Evolutionary conservation across 371 early-diverging fungal species (phyloP).

Genomic region (Nematocida sp.): DNA sequence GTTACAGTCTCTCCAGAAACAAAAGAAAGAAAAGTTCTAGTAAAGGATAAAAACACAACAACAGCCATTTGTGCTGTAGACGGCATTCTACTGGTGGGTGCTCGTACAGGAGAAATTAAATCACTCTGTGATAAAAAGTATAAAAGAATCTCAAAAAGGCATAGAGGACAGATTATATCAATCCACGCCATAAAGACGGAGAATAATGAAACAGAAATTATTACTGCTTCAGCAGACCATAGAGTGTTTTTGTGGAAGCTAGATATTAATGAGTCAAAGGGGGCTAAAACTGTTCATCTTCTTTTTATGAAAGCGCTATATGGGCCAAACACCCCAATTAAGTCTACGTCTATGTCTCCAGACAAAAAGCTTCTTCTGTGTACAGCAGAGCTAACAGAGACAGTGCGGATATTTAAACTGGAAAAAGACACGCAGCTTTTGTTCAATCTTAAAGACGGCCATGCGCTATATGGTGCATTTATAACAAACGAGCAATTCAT

Average conservation of each 20-base stretch:
- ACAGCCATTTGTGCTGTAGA: constrained; percentile 11
- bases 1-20: neutral
- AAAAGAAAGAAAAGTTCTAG: constrained; percentile 16
- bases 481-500: neutral
- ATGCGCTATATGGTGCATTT: constrained; percentile 9
- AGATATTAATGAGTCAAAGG: neutral
- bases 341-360: constrained; percentile 7
- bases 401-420: constrained; percentile 25
- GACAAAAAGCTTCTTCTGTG: constrained; percentile 32
- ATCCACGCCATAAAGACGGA: constrained; percentile 2
- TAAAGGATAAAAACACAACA: constrained; percentile 4
- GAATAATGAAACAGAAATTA: constrained; percentile 31
- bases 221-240: constrained; percentile 26
- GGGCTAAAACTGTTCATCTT: neutral
- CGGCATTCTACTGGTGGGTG: constrained; percentile 29
- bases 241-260: constrained; percentile 43
- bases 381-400: constrained; percentile 39
- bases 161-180: constrained; percentile 4
- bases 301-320: constrained; percentile 47
- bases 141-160: constrained; percentile 20
- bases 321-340: constrained; percentile 44
- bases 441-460: constrained; percentile 12
- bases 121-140: neutral
- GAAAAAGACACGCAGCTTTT: constrained; percentile 49
- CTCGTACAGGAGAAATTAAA: constrained; percentile 31